These are phyloP conservation scores for Ustilago loliicola DNA, from an alignment of 1,284 basidiomycete genomes.

Conservation along the genomic window DNA sequence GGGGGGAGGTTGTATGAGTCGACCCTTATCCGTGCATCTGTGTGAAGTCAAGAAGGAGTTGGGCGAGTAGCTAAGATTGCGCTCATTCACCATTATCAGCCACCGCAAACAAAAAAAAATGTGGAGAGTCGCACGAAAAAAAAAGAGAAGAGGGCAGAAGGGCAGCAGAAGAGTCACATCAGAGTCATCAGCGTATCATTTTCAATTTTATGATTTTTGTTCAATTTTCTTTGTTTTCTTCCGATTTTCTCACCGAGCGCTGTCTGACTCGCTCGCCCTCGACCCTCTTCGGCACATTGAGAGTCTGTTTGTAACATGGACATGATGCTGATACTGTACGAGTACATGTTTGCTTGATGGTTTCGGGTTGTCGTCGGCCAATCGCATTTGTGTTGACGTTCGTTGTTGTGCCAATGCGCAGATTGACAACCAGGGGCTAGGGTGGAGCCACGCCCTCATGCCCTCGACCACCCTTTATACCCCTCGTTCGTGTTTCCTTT, in stretches of 20 bases:
- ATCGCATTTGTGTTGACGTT: too few species aligned
- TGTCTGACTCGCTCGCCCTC: constrained; percentile 1
- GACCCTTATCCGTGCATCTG: constrained; percentile 1
- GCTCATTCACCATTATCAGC: neutral
- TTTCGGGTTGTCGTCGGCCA: too few species aligned
- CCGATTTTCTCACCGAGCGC: constrained; percentile 8
- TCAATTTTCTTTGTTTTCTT: neutral
- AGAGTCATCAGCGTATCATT: neutral
- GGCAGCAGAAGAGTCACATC: constrained; percentile 13
- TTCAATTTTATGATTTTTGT: neutral
- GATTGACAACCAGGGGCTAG: too few species aligned
- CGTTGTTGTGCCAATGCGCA: too few species aligned
- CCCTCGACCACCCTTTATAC: too few species aligned
- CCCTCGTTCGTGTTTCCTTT: too few species aligned
- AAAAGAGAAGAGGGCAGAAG: neutral
- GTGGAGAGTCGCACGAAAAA: constrained; percentile 15
- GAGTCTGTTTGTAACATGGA: too few species aligned
- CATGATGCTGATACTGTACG: too few species aligned
- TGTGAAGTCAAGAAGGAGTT: neutral
- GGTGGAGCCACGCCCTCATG: too few species aligned
- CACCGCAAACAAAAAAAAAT: constrained; percentile 9
- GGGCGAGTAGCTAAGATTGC: constrained; percentile 8
- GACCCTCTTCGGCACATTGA: neutral
- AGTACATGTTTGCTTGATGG: too few species aligned
- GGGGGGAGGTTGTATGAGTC: neutral